phyloP scores from a whole-genome alignment of 2,329 filamentous ascomycete genomes.

The Colletotrichum eleusines region DNA sequence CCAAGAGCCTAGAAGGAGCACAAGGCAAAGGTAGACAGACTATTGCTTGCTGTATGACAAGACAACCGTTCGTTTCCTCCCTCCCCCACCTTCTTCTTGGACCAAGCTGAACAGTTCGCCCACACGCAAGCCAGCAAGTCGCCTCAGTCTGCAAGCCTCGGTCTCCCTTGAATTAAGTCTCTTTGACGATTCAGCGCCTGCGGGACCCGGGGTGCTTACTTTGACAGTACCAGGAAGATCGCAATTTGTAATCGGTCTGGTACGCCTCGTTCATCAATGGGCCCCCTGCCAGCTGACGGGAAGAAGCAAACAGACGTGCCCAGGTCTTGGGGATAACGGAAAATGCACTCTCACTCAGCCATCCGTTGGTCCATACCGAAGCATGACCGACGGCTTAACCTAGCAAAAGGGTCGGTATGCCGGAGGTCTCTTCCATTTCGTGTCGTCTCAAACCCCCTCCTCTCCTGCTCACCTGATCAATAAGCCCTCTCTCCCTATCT shows the following conservation, averaged over 20 bases:
- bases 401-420: conserved; percentile 20
- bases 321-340: conserved; percentile 12
- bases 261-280: conserved; percentile 11
- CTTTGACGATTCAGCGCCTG: conserved; percentile 7
- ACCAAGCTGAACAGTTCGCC: neutral
- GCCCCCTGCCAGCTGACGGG: conserved; percentile 11
- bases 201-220: conserved; percentile 10
- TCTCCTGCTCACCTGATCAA: conserved; percentile 8
- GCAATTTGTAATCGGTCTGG: conserved; percentile 22
- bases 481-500: neutral
- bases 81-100: neutral
- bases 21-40: conserved; percentile 6
- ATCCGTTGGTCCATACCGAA: conserved; percentile 34
- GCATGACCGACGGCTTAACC: neutral
- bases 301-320: conserved; percentile 29
- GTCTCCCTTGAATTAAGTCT: conserved; percentile 7
- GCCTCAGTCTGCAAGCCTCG: conserved; percentile 2
- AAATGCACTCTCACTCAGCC: conserved; percentile 2
- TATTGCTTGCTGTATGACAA: conserved; percentile 7
- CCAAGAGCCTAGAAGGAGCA: neutral
- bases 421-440: neutral
- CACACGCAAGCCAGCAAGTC: conserved; percentile 7
- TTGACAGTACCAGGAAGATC: conserved; percentile 15
- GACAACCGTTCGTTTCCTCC: conserved; percentile 7
- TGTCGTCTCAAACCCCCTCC: conserved; percentile 17